These are phyloP conservation scores for Oryza rufipogon DNA, from an alignment of 176 grass and related monocot species.

Conservation along the genomic window DNA sequence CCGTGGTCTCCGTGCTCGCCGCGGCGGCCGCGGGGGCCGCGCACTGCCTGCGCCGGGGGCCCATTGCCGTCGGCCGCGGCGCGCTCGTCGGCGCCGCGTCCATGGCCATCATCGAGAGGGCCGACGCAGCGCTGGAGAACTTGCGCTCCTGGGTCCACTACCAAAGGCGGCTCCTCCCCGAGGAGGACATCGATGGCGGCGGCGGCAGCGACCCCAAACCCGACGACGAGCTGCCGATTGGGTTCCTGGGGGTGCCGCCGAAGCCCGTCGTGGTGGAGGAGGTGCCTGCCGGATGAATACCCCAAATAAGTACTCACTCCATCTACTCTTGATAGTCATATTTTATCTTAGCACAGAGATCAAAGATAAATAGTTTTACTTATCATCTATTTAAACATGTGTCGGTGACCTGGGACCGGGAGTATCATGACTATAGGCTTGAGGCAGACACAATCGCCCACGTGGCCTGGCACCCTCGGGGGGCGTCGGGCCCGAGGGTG, in stretches of 20 bases:
- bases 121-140: not conserved
- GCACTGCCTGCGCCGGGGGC: slow-evolving; percentile 40
- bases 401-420: too few relatives aligned
- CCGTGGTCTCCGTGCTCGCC: slow-evolving; percentile 55
- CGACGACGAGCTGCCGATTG: not conserved
- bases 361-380: too few relatives aligned
- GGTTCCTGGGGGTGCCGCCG: not conserved
- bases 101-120: slow-evolving; percentile 48
- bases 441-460: too few relatives aligned
- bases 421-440: too few relatives aligned
- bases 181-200: not conserved
- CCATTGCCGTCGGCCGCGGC: slow-evolving; percentile 32
- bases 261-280: not conserved
- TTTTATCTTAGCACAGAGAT: too few relatives aligned
- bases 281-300: not conserved
- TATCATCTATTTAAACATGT: too few relatives aligned
- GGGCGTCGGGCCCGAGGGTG: too few relatives aligned
- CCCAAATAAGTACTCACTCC: too few relatives aligned
- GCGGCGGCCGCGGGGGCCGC: slow-evolving; percentile 37
- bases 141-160: too few relatives aligned
- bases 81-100: slow-evolving; percentile 36
- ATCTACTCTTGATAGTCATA: too few relatives aligned
- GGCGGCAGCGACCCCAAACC: slow-evolving; percentile 15
- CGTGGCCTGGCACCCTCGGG: too few relatives aligned
- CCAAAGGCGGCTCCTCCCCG: not conserved